Conservation (phyloP, 306 rosid genomes). For the Vigna nakashimae region DNA sequence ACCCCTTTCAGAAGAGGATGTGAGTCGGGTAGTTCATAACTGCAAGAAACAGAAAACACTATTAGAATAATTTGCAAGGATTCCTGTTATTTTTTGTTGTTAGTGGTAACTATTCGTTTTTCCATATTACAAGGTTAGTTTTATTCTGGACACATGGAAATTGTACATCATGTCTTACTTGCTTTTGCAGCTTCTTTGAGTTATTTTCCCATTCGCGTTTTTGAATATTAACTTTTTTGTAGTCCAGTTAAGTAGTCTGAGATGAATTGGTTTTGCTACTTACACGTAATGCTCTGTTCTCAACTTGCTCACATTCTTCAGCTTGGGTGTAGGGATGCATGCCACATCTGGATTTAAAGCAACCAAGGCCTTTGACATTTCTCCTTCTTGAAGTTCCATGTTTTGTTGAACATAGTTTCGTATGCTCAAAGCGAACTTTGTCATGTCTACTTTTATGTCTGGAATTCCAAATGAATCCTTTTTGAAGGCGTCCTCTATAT, state of each 20-base stretch:
- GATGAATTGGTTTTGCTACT: constrained; percentile 46
- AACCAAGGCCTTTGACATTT: constrained; percentile 87
- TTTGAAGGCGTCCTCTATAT: constrained; percentile 70
- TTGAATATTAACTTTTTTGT: background rate
- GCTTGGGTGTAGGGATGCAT: constrained; percentile 73
- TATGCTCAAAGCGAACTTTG: constrained; percentile 69
- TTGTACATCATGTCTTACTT: too few relatives aligned
- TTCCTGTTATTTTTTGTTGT: background rate
- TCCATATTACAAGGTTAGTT: background rate
- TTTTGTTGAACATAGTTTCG: constrained; percentile 70
- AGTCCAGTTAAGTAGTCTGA: constrained; percentile 34
- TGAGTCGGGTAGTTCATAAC: constrained; percentile 89
- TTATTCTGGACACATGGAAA: background rate
- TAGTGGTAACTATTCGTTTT: background rate
- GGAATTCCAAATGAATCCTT: constrained; percentile 79
- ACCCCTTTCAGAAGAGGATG: constrained; percentile 88
- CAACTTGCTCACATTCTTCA: constrained; percentile 75
- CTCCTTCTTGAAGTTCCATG: constrained; percentile 79
- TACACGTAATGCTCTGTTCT: constrained; percentile 96
- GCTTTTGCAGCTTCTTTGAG: background rate
- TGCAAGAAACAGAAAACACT: constrained; percentile 56
- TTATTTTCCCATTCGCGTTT: constrained; percentile 1
- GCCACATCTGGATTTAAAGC: constrained; percentile 74
- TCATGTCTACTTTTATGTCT: constrained; percentile 67
- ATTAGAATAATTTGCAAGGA: constrained; percentile 33